Evolutionary conservation across 2,329 filamentous ascomycete species (phyloP).

Genomic region (Trichoderma gracile): DNA sequence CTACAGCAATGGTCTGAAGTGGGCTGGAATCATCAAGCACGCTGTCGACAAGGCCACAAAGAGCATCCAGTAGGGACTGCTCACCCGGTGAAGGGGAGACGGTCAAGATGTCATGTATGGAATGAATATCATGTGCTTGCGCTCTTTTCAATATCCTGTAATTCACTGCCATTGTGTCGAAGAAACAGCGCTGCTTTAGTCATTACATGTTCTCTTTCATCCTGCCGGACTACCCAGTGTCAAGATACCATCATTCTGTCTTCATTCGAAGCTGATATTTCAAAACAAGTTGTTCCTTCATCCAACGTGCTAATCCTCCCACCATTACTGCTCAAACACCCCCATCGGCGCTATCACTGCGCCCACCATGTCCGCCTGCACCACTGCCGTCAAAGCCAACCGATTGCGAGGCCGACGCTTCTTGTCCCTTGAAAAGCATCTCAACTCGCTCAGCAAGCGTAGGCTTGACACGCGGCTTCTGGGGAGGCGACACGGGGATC

Average conservation of each 20-base stretch:
- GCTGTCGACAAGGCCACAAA: conserved; percentile 51
- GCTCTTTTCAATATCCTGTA: not conserved
- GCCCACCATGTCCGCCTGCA: not conserved
- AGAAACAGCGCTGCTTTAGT: not conserved
- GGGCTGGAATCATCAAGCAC: conserved; percentile 59
- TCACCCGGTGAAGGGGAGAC: not conserved
- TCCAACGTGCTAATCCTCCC: not conserved
- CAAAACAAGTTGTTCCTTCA: no score
- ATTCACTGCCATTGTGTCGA: not conserved
- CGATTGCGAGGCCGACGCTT: not conserved
- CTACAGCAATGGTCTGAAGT: conserved; percentile 58
- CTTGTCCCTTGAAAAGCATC: no score
- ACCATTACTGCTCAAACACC: not conserved
- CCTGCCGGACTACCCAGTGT: not conserved
- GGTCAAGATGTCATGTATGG: not conserved
- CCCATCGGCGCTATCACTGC: not conserved
- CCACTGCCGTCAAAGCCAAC: not conserved
- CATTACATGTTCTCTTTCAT: not conserved
- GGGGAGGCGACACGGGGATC: not conserved
- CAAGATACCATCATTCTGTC: not conserved
- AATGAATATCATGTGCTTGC: not conserved
- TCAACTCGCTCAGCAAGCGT: no score
- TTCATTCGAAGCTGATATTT: no score
- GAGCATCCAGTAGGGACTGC: conserved; percentile 35
- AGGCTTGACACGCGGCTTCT: not conserved